Evolutionary conservation across 441 rosid species (phyloP), one percentile per base, ranked within the genome.

Genomic region (Kokia cookei): DNA sequence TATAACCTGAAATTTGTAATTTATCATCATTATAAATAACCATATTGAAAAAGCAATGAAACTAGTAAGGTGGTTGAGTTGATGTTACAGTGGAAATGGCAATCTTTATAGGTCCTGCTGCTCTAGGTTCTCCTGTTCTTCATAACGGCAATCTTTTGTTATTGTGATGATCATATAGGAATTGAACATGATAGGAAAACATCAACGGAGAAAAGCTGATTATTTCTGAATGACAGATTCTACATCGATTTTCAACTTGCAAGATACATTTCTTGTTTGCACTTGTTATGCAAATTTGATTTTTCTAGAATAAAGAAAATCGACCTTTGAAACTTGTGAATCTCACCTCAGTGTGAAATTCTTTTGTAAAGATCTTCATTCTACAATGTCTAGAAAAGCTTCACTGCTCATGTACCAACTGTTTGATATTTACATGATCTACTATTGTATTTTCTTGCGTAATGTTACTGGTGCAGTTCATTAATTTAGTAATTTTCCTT

Each of bases 401-500:
- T 26, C 51, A 48, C n/a, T 51, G 63, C 26, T 24, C 61, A 4
- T 40, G 51, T 4, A 45, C 48, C 60, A 65, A 14, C 55, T 13
- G 8, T 72, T 69, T 12, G 47, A n/a, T 51, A 61, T 45, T 54
- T 27, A 43, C 22, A 13, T 48, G 50, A 9, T 15, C 19, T 65
- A 72, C 51, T 8, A 40, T 61, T 19, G 73, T 29, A 60, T 60
- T 68, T 65, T 15, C 32, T 24, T 40, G 65, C 37, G 69, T 55
- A 50, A 7, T 12, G 78, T 77, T 77, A 53, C 57, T 66, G 58
- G 42, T 72, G 54, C 53, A 5, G 24, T 64, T 24, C 24, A 65
- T 8, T 37, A 37, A 43, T 63, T 48, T 73, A 69, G 6, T 61
- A 60, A 22, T 55, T 68, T 48, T 42, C 74, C 79, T 79, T 76